Percentiles rank a stretch among this genome's conserved stretches.
phyloP scores from a whole-genome alignment of 108 stramenopile genomes.

The Cyclotella baltica region DNA sequence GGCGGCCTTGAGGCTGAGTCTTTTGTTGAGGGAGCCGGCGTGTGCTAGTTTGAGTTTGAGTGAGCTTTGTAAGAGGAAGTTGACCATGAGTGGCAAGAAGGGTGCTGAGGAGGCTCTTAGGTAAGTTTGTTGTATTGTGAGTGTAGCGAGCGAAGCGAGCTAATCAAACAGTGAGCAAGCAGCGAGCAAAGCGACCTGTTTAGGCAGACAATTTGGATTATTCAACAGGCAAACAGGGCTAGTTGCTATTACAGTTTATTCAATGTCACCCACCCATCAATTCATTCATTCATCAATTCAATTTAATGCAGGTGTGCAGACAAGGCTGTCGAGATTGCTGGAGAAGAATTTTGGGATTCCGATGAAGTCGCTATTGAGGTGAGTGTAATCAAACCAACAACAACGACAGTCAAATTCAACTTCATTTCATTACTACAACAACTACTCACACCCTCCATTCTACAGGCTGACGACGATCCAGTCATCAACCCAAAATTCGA shows the following conservation, averaged over 20 bases:
- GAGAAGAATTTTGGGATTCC: constrained; percentile 87
- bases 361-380: constrained; percentile 91
- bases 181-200: neutral
- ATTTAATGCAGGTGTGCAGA: constrained; percentile 62
- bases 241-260: too few relatives aligned
- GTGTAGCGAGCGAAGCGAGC: neutral
- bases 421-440: neutral
- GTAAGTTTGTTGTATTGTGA: neutral
- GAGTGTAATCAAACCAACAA: constrained; percentile 28
- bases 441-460: constrained; percentile 4
- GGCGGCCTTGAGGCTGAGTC: constrained; percentile 75
- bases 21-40: constrained; percentile 84
- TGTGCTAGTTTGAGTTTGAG: constrained; percentile 86
- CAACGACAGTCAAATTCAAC: neutral
- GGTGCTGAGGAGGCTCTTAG: constrained; percentile 86
- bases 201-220: neutral
- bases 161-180: neutral
- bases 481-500: constrained; percentile 78
- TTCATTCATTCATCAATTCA: constrained; percentile 7
- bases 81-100: constrained; percentile 73
- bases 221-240: too few relatives aligned
- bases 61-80: constrained; percentile 88
- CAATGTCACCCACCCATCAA: too few relatives aligned
- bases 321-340: constrained; percentile 88
- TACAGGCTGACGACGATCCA: constrained; percentile 77